Evolutionary conservation across 805 yeast genomes (phyloP), one percentile per base, ranked within the genome.

Genomic region (Naumovozyma dairenensis): DNA sequence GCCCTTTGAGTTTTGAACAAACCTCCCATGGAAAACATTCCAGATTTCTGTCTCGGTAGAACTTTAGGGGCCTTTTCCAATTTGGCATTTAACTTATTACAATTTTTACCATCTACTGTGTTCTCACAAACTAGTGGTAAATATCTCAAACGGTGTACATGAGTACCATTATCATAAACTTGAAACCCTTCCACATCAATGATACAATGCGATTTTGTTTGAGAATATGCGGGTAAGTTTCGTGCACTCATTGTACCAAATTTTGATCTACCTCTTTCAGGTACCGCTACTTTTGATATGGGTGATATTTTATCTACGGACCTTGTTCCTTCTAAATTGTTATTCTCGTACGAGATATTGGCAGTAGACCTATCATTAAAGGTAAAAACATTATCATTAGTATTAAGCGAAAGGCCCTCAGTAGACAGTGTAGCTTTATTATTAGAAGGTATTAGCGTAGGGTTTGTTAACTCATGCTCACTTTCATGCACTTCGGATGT

Each of bases 101-200:
- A 24, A 24, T 6, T 16, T 6, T 29, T 29, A 16, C 22, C 32
- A 4, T 21, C 16, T n/a, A n/a, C n/a, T n/a, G n/a, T n/a, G n/a
- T n/a, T n/a, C n/a, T n/a, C n/a, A n/a, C n/a, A n/a, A 12, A 49
- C 37, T 14, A 49, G 22, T 3, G 54, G 47, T 3, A 46, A 35
- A 5, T 47, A 44, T 28, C 42, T 44, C 21, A 53, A 31, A 29
- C 43, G 38, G 32, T 53, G 57, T 33, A 44, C 51, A 37, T 53
- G 57, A 24, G 37, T 40, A 6, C 55, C 55, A 29, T 51, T 46
- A 24, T 49, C 53, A 31, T 32, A 49, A 4, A 53, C 40, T 24
- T 38, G 42, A 34, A 53, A 53, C 17, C 40, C 39, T 19, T 48
- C 51, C 4, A 43, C 42, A 21, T 45, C 44, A 32, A 45, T 29